Evolutionary conservation across 2,329 filamentous ascomycete species (phyloP).

Genomic region (Monosporascus sp.): DNA sequence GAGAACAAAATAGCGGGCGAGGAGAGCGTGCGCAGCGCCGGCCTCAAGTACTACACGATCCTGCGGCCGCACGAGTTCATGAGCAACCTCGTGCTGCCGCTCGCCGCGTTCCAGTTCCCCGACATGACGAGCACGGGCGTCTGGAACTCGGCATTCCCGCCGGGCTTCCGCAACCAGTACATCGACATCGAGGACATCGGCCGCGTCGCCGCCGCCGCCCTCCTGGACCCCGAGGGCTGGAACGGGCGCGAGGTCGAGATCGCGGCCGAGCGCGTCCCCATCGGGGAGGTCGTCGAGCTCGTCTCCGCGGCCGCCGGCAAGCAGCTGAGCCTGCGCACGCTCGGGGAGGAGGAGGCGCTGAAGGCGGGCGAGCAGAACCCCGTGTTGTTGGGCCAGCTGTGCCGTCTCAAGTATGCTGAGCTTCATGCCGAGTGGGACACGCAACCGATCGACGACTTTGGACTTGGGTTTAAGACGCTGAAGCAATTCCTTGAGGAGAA

Average conservation of each 20-base stretch:
- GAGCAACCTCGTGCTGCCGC: conserved; percentile 7
- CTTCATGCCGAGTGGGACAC: not conserved
- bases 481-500: conserved; percentile 5
- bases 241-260: conserved; percentile 3
- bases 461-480: conserved; percentile 8
- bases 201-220: conserved; percentile 3
- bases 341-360: conserved; percentile 5
- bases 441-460: conserved; percentile 3
- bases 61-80: conserved; percentile 14
- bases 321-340: conserved; percentile 4
- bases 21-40: conserved; percentile 5
- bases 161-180: not conserved
- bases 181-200: conserved; percentile 12
- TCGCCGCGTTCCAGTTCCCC: conserved; percentile 1
- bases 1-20: conserved; percentile 7
- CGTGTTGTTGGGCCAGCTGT: conserved; percentile 4
- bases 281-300: conserved; percentile 1
- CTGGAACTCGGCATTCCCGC: conserved; percentile 2
- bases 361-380: conserved; percentile 1
- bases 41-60: conserved; percentile 11
- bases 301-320: conserved; percentile 7
- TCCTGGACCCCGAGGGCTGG: conserved; percentile 7
- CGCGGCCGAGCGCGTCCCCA: conserved; percentile 2
- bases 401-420: not conserved
- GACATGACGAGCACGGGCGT: conserved; percentile 5